Base-by-base conservation (phyloP, 352 stramenopile genomes). In the Thalassiosira exigua region DNA sequence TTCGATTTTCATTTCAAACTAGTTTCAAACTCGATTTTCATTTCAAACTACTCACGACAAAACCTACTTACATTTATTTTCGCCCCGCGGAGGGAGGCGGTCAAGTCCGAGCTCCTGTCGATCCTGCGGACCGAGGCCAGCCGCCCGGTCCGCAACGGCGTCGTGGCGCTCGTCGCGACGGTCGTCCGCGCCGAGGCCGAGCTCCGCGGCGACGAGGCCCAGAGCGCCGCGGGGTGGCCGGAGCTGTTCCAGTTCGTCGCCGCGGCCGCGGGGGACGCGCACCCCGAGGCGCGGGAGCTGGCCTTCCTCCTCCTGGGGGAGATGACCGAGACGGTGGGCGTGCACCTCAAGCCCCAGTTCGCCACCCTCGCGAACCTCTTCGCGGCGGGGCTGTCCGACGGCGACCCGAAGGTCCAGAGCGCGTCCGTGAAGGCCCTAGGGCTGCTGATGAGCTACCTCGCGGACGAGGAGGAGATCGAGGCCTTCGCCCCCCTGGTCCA, bases 221-320 rank as follows among this genome's bases (percentile, higher is more conserved):
- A 51, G 26, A 52, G 48, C 19, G 69, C 52, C 36, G 95, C 92
- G 30, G 94, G 89, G 46, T 98, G 96, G 96, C 94, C 94, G 0
- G 95, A 98, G 79, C 87, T 98, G 32, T 97, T 98, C 80, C 85
- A 95, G 52, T 98, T 98, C 80, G 96, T 98, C 67, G 96, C 96
- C 61, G 93, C 89, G 42, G 95, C 94, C 48, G 92, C 95, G 17
- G 84, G 81, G 30, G 95, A 94, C 82, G 77, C 89, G 61, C 93
- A 90, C 69, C 59, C 79, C 17, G 83, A 92, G 62, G 93, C 95
- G 79, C 70, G 96, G 12, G 90, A 98, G 84, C 92, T 98, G 72
- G 92, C 88, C 58, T 98, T 98, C 92, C 94, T 96, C 84, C 81
- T 98, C 36, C 88, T 98, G 69, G 88, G 95, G 76, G 92, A 98